phyloP scores from a whole-genome alignment of 768 basidiomycete genomes.

The Naganishia onofrii region DNA sequence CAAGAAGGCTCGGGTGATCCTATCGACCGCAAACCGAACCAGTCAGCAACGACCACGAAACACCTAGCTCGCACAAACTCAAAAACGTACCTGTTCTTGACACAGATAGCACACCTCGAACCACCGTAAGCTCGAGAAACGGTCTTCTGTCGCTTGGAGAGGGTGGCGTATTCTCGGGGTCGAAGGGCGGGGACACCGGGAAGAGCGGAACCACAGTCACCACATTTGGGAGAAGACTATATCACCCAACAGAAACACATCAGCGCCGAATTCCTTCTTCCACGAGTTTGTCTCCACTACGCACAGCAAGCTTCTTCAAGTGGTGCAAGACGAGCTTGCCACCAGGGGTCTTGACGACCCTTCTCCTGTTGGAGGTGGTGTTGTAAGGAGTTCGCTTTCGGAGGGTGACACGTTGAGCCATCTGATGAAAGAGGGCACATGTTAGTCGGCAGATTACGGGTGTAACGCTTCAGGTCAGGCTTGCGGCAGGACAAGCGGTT shows the following conservation, averaged over 20 bases:
- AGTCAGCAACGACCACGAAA: too few species aligned
- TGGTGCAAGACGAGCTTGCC: constrained; percentile 98
- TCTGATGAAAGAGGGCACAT: constrained; percentile 50
- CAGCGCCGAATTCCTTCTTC: not conserved
- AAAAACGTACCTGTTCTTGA: constrained; percentile 77
- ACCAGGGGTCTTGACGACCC: constrained; percentile 96
- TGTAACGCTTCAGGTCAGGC: too few species aligned
- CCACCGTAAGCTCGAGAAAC: constrained; percentile 96
- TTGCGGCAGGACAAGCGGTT: constrained; percentile 6
- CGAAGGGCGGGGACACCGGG: constrained; percentile 96
- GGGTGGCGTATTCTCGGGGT: constrained; percentile 88
- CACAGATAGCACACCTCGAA: constrained; percentile 92
- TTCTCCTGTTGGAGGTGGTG: constrained; percentile 92
- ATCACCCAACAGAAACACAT: not conserved
- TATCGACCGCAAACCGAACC: constrained; percentile 46
- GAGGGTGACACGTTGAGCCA: constrained; percentile 99
- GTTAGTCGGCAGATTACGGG: constrained; percentile 1
- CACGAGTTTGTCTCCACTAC: constrained; percentile 28
- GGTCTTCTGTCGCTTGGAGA: constrained; percentile 96
- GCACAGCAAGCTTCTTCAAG: constrained; percentile 81
- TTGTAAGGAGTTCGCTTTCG: constrained; percentile 96
- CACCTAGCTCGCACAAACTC: too few species aligned
- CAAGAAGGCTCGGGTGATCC: constrained; percentile 96
- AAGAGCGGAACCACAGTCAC: constrained; percentile 92
- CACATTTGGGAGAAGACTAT: constrained; percentile 80